Evolutionary conservation across 2,329 filamentous ascomycete species (phyloP).

Genomic region (Fusarium sp.): DNA sequence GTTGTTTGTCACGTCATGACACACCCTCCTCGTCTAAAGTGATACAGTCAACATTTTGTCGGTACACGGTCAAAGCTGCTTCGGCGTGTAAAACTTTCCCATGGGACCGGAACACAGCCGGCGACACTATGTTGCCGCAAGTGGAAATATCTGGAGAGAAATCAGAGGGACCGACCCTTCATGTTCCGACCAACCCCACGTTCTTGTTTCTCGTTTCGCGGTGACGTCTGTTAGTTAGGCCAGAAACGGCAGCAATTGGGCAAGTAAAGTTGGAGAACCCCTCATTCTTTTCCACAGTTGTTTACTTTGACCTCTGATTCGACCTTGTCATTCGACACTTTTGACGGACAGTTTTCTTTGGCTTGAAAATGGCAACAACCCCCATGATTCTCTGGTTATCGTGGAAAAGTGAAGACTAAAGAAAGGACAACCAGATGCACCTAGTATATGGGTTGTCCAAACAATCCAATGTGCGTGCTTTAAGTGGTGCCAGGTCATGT

Average conservation of each 20-base stretch:
- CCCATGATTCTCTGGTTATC: too few species aligned
- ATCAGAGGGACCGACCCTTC: too few species aligned
- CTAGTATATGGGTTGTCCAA: slow-evolving; percentile 16
- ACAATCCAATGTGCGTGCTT: slow-evolving; percentile 15
- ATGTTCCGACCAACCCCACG: slow-evolving; percentile 22
- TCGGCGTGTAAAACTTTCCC: background rate
- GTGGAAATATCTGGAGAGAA: slow-evolving; percentile 40
- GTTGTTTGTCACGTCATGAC: slow-evolving; percentile 3
- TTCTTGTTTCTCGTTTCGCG: slow-evolving; percentile 21
- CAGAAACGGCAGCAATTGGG: slow-evolving; percentile 31
- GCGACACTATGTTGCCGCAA: slow-evolving; percentile 23
- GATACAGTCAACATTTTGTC: background rate
- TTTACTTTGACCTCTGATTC: background rate
- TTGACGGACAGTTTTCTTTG: too few species aligned
- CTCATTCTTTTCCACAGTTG: background rate
- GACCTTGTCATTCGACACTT: too few species aligned
- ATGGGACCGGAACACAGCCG: background rate
- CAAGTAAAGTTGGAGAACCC: background rate
- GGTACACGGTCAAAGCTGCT: slow-evolving; percentile 1
- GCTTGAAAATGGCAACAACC: too few species aligned
- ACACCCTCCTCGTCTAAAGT: background rate
- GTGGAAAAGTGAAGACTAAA: too few species aligned
- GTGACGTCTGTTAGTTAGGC: slow-evolving; percentile 27
- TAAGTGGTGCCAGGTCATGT: slow-evolving; percentile 26
- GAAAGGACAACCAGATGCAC: too few species aligned